Conservation (phyloP, 2,329 filamentous ascomycete genomes). For the Fusarium robinianum region DNA sequence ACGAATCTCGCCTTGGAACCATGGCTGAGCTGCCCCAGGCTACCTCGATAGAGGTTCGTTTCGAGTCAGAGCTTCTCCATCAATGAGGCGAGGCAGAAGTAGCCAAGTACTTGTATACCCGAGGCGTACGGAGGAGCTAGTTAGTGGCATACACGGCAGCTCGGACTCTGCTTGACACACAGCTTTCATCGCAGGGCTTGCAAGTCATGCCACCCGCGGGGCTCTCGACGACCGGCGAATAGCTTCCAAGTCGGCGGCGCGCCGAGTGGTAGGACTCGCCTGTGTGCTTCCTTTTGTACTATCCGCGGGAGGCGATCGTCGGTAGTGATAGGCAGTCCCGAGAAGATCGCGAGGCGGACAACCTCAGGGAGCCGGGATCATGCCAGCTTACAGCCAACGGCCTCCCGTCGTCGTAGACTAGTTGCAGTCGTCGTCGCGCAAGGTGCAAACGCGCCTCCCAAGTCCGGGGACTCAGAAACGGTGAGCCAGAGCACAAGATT, state of each 20-base stretch:
- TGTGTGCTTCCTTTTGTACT: background rate
- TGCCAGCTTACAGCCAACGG: conserved; percentile 17
- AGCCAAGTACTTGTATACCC: conserved; percentile 13
- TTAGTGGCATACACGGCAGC: conserved; percentile 23
- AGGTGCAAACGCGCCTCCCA: conserved; percentile 13
- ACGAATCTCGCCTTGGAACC: conserved; percentile 28
- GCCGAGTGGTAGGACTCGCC: background rate
- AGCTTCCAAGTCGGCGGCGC: background rate
- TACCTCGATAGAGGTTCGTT: conserved; percentile 23
- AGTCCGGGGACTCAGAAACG: conserved; percentile 13
- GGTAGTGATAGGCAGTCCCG: conserved; percentile 14
- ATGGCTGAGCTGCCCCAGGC: conserved; percentile 8
- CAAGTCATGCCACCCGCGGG: conserved; percentile 36
- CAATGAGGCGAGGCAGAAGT: conserved; percentile 24
- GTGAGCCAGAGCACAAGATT: conserved; percentile 19
- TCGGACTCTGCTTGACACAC: conserved; percentile 25
- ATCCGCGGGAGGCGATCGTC: conserved; percentile 9
- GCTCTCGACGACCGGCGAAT: conserved; percentile 4
- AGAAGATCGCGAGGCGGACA: conserved; percentile 18
- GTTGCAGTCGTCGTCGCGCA: conserved; percentile 22
- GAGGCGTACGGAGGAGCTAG: conserved; percentile 15
- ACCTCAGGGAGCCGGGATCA: conserved; percentile 17
- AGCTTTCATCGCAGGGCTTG: conserved; percentile 36
- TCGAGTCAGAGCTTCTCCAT: conserved; percentile 22
- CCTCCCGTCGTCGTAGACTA: no score